A percentile compares a stretch with the other conserved stretches of the same genome.
Conservation (phyloP, 768 basidiomycete genomes). For the Coprinopsis marcescibilis region DNA sequence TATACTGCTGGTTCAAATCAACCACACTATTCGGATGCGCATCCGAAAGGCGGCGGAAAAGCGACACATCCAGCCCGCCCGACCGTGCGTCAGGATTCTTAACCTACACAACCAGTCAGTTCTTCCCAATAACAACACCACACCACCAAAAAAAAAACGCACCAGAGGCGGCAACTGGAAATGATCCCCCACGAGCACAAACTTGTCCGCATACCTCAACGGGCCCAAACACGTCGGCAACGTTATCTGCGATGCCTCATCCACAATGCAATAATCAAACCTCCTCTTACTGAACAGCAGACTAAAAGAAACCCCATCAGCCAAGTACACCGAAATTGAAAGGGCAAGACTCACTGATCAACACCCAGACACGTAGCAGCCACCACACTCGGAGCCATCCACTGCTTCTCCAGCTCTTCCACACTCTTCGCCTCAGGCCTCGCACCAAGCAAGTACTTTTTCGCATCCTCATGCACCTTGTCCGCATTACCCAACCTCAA, state of each 20-base stretch:
- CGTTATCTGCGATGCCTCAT: constrained; percentile 97
- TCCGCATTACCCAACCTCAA: constrained; percentile 86
- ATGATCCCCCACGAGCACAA: constrained; percentile 95
- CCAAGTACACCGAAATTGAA: background rate
- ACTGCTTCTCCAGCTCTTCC: constrained; percentile 75
- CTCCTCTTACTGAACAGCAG: constrained; percentile 77
- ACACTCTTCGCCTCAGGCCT: constrained; percentile 55
- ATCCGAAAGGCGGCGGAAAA: constrained; percentile 86
- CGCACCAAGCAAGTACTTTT: constrained; percentile 61
- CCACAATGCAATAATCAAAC: constrained; percentile 97
- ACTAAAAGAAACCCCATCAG: constrained; percentile 30
- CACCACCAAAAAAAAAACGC: too few relatives aligned
- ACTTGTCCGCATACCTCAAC: constrained; percentile 81
- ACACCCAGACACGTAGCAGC: constrained; percentile 93
- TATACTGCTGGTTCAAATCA: constrained; percentile 84
- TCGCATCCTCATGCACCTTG: constrained; percentile 84
- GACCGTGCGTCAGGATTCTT: constrained; percentile 72
- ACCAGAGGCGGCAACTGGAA: constrained; percentile 95
- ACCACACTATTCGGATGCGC: constrained; percentile 82
- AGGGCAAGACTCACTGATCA: constrained; percentile 67
- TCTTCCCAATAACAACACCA: too few relatives aligned
- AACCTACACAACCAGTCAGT: constrained; percentile 52
- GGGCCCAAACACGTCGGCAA: constrained; percentile 94
- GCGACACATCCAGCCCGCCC: constrained; percentile 82
- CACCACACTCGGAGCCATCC: constrained; percentile 88